Evolutionary conservation across 2,329 filamentous ascomycete species (phyloP), one percentile per base, ranked within the genome.

Genomic region (Nothophaeocryptopus gaeumannii): DNA sequence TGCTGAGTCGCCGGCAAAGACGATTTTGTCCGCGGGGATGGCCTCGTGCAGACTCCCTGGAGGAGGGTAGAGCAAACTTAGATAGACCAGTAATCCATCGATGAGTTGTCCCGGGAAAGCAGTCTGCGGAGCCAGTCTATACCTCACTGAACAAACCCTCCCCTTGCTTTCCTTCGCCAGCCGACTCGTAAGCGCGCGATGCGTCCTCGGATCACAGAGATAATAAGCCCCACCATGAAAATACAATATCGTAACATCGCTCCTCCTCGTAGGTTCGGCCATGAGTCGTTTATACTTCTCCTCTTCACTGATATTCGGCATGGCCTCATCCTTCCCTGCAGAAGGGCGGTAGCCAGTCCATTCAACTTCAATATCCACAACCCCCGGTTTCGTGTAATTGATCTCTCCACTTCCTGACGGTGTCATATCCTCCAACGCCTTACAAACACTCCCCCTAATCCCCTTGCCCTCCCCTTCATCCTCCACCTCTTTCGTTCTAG

Each of bases 181-280:
- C 44, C 77, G 79, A 51, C 79, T 79, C 13, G 76, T 77, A 0
- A 78, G 69, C 0, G 73, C 66, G 2, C 88, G 80, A 62, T 89
- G 84, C 0, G 82, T 83, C 1, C 77, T 69, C 12, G 88, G 87
- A 60, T 91, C 88, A 61, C 85, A 77, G 26, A 89, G 76, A 57
- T 75, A 89, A 70, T 86, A 87, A 3, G 83, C 87, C 45, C 88
- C 88, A 54, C 87, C 86, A 67, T 91, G 86, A 60, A 91, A 79
- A 67, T 88, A 90, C 14, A 91, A 72, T 0, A 89, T 67, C 0
- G 85, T 89, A 1, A 78, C 77, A 2, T 80, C 77, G 42, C 73
- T 77, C n/a, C 68, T 79, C 50, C 63, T 51, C 9, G 53, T 56
- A 0, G 79, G 79, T 63, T 90, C 87, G 50, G 77, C 77, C 79